phyloP scores from a whole-genome alignment of 1,284 basidiomycete genomes.

The Pholiota adiposa region DNA sequence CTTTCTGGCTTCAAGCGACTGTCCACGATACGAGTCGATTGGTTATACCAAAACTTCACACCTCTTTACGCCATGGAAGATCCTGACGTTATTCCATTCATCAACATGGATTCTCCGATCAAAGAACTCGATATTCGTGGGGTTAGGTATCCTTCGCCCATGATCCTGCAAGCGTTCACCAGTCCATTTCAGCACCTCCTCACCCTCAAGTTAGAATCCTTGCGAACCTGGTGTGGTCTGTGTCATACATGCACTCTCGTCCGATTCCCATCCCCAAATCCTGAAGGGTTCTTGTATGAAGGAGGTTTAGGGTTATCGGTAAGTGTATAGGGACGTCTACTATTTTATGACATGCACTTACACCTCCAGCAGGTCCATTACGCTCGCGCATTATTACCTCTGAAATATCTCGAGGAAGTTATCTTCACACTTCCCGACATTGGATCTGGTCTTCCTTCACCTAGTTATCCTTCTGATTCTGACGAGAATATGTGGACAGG shows the following conservation, averaged over 20 bases:
- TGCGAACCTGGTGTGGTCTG: constrained; percentile 38
- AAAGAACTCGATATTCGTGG: constrained; percentile 35
- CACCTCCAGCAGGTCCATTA: constrained; percentile 32
- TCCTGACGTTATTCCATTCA: constrained; percentile 26
- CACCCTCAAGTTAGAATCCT: constrained; percentile 31
- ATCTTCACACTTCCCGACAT: constrained; percentile 31
- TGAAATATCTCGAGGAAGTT: constrained; percentile 33
- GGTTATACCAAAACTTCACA: constrained; percentile 21
- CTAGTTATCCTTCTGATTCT: constrained; percentile 8
- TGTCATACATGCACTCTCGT: constrained; percentile 35
- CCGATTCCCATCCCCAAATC: constrained; percentile 30
- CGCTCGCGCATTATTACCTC: constrained; percentile 26
- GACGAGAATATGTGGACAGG: constrained; percentile 37
- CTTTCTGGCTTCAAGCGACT: constrained; percentile 30
- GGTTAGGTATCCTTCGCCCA: constrained; percentile 36
- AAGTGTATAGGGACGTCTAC: constrained; percentile 10
- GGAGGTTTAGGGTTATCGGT: constrained; percentile 39
- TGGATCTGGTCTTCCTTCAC: constrained; percentile 21
- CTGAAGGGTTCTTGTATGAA: constrained; percentile 31
- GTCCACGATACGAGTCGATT: constrained; percentile 33
- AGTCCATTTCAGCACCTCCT: constrained; percentile 26
- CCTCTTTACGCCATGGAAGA: constrained; percentile 12
- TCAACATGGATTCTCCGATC: constrained; percentile 26
- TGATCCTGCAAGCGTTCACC: constrained; percentile 24
- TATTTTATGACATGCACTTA: background rate